A percentile compares a stretch with the other conserved stretches of the same genome.
Evolutionary conservation across 495 filamentous ascomycete species (phyloP).

Genomic region (Echria macrotheca): DNA sequence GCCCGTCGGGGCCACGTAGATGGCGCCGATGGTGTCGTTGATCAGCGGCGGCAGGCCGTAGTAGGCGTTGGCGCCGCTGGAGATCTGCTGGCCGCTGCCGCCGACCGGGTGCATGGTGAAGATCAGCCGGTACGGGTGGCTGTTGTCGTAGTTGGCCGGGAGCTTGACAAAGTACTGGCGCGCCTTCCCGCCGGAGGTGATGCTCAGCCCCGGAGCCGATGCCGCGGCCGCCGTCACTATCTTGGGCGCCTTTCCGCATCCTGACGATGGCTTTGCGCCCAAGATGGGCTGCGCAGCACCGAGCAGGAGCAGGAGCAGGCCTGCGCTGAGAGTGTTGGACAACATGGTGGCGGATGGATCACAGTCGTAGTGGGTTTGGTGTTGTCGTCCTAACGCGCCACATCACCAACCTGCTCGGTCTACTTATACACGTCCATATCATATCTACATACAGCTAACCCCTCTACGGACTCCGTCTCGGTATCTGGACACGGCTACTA

Average conservation of each 20-base stretch:
- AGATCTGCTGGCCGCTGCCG: constrained; percentile 30
- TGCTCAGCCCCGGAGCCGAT: constrained; percentile 6
- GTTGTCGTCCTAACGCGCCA: neutral
- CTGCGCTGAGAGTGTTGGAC: constrained; percentile 2
- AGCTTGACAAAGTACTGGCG: constrained; percentile 35
- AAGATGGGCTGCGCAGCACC: constrained; percentile 1
- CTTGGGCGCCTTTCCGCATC: constrained; percentile 14
- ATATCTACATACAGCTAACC: no score
- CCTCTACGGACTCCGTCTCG: constrained; percentile 3
- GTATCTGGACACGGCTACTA: constrained; percentile 7
- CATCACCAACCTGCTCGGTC: constrained; percentile 1
- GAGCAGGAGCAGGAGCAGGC: constrained; percentile 4
- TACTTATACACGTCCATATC: no score
- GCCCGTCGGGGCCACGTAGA: constrained; percentile 41
- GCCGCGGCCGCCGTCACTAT: constrained; percentile 8
- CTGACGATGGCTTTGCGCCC: constrained; percentile 9
- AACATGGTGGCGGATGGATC: neutral
- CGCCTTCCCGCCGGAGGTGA: constrained; percentile 15
- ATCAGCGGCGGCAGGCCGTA: constrained; percentile 37
- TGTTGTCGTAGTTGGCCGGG: constrained; percentile 40
- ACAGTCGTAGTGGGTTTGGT: neutral
- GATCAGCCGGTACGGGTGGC: constrained; percentile 37
- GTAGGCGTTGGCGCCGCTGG: constrained; percentile 28
- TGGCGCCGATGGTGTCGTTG: constrained; percentile 33
- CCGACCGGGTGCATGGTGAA: constrained; percentile 37